These are phyloP conservation scores for Ceratobasidium sp. DNA, from an alignment of 1,284 basidiomycete species.

Conservation along the genomic window DNA sequence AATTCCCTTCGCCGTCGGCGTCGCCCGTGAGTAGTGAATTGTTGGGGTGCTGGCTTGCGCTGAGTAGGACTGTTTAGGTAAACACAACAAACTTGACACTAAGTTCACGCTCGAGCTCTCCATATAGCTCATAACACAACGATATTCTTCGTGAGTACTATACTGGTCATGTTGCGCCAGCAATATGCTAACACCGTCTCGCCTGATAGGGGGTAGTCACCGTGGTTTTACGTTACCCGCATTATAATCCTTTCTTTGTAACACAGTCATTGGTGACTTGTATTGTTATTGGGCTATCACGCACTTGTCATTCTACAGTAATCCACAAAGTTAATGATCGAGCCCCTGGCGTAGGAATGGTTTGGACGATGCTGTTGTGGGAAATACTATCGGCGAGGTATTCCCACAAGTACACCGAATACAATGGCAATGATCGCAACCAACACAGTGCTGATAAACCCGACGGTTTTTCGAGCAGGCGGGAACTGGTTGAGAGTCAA, in stretches of 20 bases:
- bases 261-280: conserved; percentile 1
- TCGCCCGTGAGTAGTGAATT: conserved; percentile 30
- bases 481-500: conserved; percentile 68
- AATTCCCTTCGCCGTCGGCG: conserved; percentile 40
- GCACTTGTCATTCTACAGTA: conserved; percentile 24
- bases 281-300: conserved; percentile 33
- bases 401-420: conserved; percentile 60
- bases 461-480: conserved; percentile 62
- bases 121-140: conserved; percentile 21
- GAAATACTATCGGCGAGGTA: conserved; percentile 36
- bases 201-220: neutral
- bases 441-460: conserved; percentile 60
- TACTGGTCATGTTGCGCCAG: neutral
- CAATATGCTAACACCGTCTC: neutral
- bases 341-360: neutral
- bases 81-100: neutral
- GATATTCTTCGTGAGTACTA: conserved; percentile 13
- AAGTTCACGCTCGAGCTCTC: conserved; percentile 10
- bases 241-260: conserved; percentile 15
- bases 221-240: neutral
- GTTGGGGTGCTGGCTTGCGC: neutral
- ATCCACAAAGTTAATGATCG: neutral
- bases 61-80: conserved; percentile 7
- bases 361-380: neutral
- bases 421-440: conserved; percentile 61